Evolutionary conservation across 2,329 filamentous ascomycete genomes (phyloP), one percentile per base, ranked within the genome.

Genomic region (Botrytis sinoallii): DNA sequence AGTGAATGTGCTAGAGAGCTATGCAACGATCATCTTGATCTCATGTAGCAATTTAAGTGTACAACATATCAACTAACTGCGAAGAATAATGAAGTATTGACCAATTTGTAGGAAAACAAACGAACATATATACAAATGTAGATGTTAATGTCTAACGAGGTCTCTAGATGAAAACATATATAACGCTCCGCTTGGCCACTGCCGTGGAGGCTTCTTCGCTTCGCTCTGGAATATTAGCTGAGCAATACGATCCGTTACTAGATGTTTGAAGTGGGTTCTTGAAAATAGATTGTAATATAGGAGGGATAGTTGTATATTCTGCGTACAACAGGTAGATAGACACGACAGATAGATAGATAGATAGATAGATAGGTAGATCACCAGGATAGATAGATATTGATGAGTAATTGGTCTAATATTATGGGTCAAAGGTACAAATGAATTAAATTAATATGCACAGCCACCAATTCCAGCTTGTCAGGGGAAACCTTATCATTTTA

Each of bases 351-450:
- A 25, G 18, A 25, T 42, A 9, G 32, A 14, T 10, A 14, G 7
- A 18, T 44, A 2, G 40, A 42, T 14, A 40, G 40, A 40, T n/a
- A n/a, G n/a, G n/a, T n/a, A n/a, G n/a, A n/a, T n/a, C n/a, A 32
- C 29, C 29, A 2, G 4, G 18, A 25, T 32, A 9, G 32, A 25
- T 3, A 22, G 7, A 35, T 44, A 4, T 44, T 44, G 52, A 44
- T 70, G 52, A 72, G 61, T 72, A 67, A 72, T 72, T 67, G n/a
- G 2, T 46, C 40, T 22, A 66, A 46, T 35, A n/a, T 44, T 35
- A 70, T 63, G 42, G 55, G 52, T 22, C 29, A 29, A 63, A 5
- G 38, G 16, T 29, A 18, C 59, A 59, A 35, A 20, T 22, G 18
- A 20, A 4, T n/a, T 12, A 18, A 22, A 64, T n/a, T 32, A 25